Conservation (phyloP, 495 filamentous ascomycete species). For the Opeltia flavorubescens region DNA sequence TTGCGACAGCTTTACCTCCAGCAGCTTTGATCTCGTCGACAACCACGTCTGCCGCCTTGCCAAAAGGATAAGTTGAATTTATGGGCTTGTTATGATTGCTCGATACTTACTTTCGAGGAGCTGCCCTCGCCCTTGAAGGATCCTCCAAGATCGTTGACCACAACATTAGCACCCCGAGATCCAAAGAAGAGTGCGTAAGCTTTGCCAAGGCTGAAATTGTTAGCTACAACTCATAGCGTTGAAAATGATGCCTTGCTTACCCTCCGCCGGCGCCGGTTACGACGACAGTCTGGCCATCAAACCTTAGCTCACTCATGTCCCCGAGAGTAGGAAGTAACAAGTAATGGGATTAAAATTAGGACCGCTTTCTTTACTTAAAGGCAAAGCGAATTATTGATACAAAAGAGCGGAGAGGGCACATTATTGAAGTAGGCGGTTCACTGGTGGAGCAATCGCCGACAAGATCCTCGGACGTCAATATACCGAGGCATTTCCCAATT, state of each 20-base stretch:
- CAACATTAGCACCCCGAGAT: constrained; percentile 83
- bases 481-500: too few species aligned
- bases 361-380: too few species aligned
- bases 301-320: constrained; percentile 83
- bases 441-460: too few species aligned
- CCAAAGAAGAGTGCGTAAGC: constrained; percentile 88
- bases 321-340: too few species aligned
- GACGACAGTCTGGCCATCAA: constrained; percentile 91
- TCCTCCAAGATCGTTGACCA: constrained; percentile 92
- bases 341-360: too few species aligned
- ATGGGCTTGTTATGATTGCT: not conserved
- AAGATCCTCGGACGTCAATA: too few species aligned
- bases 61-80: not conserved
- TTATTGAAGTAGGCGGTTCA: too few species aligned
- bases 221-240: not conserved
- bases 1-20: constrained; percentile 93
- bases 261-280: constrained; percentile 95
- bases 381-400: too few species aligned
- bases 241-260: not conserved
- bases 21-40: constrained; percentile 86
- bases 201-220: constrained; percentile 48
- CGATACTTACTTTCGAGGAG: constrained; percentile 54
- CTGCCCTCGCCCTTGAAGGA: constrained; percentile 91
- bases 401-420: too few species aligned
- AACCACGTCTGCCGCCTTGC: constrained; percentile 82